Evolutionary conservation across 2,329 filamentous ascomycete species (phyloP), one percentile per base, ranked within the genome.

Genomic region (Pseudogymnoascus sp.): DNA sequence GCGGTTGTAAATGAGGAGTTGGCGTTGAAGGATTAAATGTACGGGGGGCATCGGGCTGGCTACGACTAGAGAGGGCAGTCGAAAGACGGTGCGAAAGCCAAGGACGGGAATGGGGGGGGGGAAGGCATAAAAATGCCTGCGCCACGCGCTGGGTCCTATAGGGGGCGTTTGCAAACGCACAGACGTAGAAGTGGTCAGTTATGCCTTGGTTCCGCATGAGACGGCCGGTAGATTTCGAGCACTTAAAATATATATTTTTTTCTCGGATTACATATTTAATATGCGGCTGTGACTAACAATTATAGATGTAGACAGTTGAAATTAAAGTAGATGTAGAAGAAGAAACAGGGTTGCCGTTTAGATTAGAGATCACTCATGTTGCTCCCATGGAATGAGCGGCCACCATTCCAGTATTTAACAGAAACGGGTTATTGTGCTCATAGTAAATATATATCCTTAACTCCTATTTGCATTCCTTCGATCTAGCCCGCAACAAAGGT

Each of bases 1-100:
- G 50, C 37, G 34, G 46, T 63, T 63, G 28, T 28, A 63, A 56
- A 36, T 38, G 44, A 34, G 40, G 63, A 62, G 34, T 56, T 34
- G 50, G 50, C 50, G 50, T 56, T 56, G 50, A 56, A 56, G 50
- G 50, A 56, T 56, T 64, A 63, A 59, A 68, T 66, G 66, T 65
- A 61, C 50, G 64, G 64, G 64, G 64, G 64, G 61, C 40, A 21
- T 56, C 10, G 50, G 28, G 14, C 28, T 4, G 50, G 16, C 28
- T 56, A 21, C 50, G 50, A 56, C 28, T 56, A 56, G 28, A 31
- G 25, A 34, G 5, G 28, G n/a, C n/a, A 36, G 28, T 56, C 28
- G 50, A 56, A 56, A 2, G 28, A 56, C 11, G 28, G 50, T 56
- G 50, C 16, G 28, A 36, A 56, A 36, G 11, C 50, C 50, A 56